Evolutionary conservation across 129 eudicot species (phyloP), one percentile per base, ranked within the genome.

Genomic region (Gnaphalium uliginosum): DNA sequence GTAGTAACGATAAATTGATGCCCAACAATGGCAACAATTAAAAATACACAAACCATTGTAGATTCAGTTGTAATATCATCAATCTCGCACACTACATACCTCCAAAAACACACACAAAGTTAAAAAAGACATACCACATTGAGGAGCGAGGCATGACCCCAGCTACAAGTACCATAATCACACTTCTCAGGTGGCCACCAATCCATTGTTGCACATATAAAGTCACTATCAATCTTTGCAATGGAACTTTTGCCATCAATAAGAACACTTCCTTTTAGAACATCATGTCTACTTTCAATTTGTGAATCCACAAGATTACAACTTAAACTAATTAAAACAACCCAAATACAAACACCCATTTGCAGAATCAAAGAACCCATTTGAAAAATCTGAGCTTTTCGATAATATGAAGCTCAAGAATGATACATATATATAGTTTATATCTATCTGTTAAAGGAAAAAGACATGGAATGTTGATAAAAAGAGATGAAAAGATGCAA

Each of bases 131-230:
- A 37, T 86, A 94, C 99, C 93, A 94, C 82, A 81, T 89, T 91
- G 67, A 91, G 93, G 50, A 91, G 87, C 72, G 99, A 94, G 79
- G 99, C 90, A 66, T 72, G 83, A 68, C 78, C 97, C 99, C 99
- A 94, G 60, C 86, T 79, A 65, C 99, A 94, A 61, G 96, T 91
- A 13, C 96, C 97, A 87, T 89, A 91, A 71, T 94, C 97, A 86
- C 99, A 94, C 81, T 94, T 94, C 78, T 91, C 96, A 77, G 97
- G 96, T 46, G 99, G 99, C 99, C 99, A 94, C 99, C 99, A 94
- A 75, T 95, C 99, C 83, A 95, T 43, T 3, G 99, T 95, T 7
- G 96, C 94, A 83, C 99, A 95, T 14, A 95, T 79, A 70, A 83
- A 95, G 77, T 95, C 82, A 24, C 69, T 81, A 65, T 93, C 96